Evolutionary conservation across 2,329 filamentous ascomycete species (phyloP).

Genomic region (Fusarium odoratissimum): DNA sequence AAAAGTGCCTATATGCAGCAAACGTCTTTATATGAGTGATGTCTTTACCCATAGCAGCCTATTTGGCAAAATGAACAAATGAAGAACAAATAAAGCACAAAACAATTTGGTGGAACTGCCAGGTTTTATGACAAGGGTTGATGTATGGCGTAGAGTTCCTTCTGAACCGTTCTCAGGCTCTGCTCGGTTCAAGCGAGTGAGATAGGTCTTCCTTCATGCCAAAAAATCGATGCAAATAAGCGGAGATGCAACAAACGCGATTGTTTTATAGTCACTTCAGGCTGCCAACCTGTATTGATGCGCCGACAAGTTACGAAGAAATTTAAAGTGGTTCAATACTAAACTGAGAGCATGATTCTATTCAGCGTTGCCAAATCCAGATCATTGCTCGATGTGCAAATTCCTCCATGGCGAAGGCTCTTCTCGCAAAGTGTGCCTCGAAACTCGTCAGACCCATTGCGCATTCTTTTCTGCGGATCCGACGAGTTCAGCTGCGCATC

Average conservation of each 20-base stretch:
- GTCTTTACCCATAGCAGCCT: neutral
- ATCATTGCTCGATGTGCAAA: slow-evolving; percentile 12
- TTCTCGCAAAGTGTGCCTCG: slow-evolving; percentile 31
- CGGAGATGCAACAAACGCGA: slow-evolving; percentile 52
- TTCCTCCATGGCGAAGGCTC: slow-evolving; percentile 22
- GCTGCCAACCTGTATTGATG: neutral
- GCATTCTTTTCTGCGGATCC: slow-evolving; percentile 93
- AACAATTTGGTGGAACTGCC: neutral
- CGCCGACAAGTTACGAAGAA: neutral
- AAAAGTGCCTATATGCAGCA: neutral
- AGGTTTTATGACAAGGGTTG: neutral
- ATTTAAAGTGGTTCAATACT: neutral
- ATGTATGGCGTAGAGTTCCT: neutral
- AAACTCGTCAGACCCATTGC: slow-evolving; percentile 68
- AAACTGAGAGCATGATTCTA: slow-evolving; percentile 31
- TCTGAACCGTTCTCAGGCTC: neutral
- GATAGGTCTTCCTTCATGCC: neutral
- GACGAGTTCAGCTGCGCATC: slow-evolving; percentile 89
- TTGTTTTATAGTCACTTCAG: neutral
- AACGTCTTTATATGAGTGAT: neutral
- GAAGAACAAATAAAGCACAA: neutral
- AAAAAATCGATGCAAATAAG: slow-evolving; percentile 47
- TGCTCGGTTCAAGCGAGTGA: neutral
- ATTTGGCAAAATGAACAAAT: neutral
- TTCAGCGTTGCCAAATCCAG: slow-evolving; percentile 15